phyloP scores from a whole-genome alignment of 257 asterid genomes.

The Plantago elongata region DNA sequence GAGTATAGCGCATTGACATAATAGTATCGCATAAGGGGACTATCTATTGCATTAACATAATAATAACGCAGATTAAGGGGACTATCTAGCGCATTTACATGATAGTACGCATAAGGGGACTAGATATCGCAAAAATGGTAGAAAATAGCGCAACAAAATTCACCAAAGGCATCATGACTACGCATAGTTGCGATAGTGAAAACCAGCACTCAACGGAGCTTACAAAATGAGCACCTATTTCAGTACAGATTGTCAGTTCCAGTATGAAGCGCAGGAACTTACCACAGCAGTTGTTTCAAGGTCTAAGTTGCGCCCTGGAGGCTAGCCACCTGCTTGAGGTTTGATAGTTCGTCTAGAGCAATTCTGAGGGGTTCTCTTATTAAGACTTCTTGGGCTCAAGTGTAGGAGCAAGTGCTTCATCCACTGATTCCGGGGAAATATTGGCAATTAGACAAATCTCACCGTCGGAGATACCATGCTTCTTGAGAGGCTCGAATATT shows the following conservation, averaged over 20 bases:
- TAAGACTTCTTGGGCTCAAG: conserved; percentile 58
- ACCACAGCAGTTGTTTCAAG: conserved; percentile 21
- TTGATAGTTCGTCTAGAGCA: conserved; percentile 55
- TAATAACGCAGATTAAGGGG: too few relatives aligned
- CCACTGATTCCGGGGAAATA: conserved; percentile 62
- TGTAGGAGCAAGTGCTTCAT: conserved; percentile 80
- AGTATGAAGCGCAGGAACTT: conserved; percentile 17
- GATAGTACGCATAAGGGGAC: too few relatives aligned
- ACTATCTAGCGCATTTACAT: too few relatives aligned
- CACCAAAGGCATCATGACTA: too few relatives aligned
- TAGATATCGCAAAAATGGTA: too few relatives aligned
- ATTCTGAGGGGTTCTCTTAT: conserved; percentile 51
- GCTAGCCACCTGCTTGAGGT: conserved; percentile 52
- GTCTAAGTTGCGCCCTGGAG: conserved; percentile 25
- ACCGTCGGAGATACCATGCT: conserved; percentile 73
- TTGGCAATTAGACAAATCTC: conserved; percentile 84
- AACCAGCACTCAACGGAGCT: not conserved
- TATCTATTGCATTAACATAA: too few relatives aligned
- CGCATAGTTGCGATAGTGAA: too few relatives aligned
- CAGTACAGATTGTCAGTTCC: conserved; percentile 2
- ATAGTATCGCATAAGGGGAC: too few relatives aligned
- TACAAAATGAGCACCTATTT: conserved; percentile 16
- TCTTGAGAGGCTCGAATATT: too few relatives aligned
- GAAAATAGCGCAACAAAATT: too few relatives aligned
- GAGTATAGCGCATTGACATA: too few relatives aligned